Evolutionary conservation across 2,329 filamentous ascomycete species (phyloP), one percentile per base, ranked within the genome.

Genomic region (Hymenoscyphus repandus): DNA sequence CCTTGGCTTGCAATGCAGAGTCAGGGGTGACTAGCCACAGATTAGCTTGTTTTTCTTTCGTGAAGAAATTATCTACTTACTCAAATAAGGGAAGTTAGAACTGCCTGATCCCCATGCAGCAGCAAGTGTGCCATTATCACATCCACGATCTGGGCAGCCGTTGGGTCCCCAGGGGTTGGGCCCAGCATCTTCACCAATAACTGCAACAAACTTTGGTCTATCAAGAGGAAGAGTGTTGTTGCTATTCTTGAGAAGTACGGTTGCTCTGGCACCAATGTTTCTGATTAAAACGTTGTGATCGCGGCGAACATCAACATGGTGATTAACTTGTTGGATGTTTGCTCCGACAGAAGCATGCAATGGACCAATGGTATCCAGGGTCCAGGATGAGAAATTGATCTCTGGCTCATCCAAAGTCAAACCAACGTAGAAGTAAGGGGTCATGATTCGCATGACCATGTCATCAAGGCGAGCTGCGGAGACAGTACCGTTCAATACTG

Each of bases 311-410:
- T 96, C 84, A 20, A 96, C 80, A 58, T 91, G 88, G 60, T 82
- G 77, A 70, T 96, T 88, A 72, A 96, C 77, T 59, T 85, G 77
- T 47, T 81, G 77, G 59, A 78, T 79, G 45, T 79, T 80, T 52
- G 83, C 74, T 20, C 79, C 69, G 11, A 79, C 85, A 9, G 77
- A 78, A 45, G 69, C 75, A 65, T 96, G 84, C 44, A 82, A 63
- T 52, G 80, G 86, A 39, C 86, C 88, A 58, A 79, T 86, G 0
- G 87, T 91, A 60, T 92, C 83, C 1, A 74, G 71, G 1, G 85
- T 89, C 92, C 92, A 97, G 5, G 90, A 90, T 61, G 86, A 85
- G 70, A 96, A 96, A 75, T 91, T 97, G 68, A 88, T 82, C 0
- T 70, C 67, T 32, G 62, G 58, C 32, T 66, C 59, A 48, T 64